Evolutionary conservation across 768 basidiomycete genomes (phyloP).

Genomic region (Leccinellum albellum): DNA sequence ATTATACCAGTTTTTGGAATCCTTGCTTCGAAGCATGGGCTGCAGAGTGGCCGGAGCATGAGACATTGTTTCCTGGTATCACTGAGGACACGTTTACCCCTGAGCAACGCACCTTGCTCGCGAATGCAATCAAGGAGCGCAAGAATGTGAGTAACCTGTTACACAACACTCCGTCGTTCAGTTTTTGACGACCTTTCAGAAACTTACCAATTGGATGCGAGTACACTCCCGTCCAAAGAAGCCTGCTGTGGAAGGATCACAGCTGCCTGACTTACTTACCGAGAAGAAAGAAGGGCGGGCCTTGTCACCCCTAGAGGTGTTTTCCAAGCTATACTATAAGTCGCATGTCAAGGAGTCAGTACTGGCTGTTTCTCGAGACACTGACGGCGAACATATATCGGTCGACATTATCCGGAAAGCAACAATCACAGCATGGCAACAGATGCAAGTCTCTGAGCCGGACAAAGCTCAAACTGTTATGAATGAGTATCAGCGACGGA

Average conservation of each 20-base stretch:
- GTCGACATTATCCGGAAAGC: neutral
- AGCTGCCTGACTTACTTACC: neutral
- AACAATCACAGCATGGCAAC: neutral
- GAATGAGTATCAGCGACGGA: neutral
- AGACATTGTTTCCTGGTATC: neutral
- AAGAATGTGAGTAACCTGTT: neutral
- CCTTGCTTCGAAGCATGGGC: neutral
- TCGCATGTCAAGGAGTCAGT: neutral
- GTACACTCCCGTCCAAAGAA: neutral
- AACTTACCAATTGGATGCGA: neutral
- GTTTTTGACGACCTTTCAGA: neutral
- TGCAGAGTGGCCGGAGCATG: neutral
- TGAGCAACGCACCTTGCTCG: neutral
- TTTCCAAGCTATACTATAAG: neutral
- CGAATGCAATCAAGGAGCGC: neutral
- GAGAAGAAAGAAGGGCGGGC: neutral
- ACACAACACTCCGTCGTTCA: neutral
- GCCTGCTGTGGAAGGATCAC: neutral
- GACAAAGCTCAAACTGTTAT: neutral
- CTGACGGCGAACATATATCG: neutral
- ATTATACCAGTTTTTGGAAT: neutral
- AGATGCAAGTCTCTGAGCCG: neutral
- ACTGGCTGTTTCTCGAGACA: neutral
- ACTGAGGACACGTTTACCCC: neutral
- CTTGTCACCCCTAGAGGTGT: neutral